These are phyloP conservation scores for Erysiphe neolycopersici DNA, from an alignment of 2,329 filamentous ascomycete genomes.

Conservation along the genomic window DNA sequence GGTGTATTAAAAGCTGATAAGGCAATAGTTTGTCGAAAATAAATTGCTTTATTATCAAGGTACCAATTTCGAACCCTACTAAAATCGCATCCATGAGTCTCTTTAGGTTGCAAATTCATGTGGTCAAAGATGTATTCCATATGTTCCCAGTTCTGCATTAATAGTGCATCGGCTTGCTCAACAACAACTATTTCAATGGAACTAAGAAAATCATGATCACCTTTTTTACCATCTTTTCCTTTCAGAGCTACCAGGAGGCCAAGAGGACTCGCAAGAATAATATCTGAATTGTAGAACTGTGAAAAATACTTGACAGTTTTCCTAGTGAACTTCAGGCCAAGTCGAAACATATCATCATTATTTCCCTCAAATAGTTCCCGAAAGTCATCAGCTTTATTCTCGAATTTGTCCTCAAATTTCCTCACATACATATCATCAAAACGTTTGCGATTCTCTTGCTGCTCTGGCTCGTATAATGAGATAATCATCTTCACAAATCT, in stretches of 20 bases:
- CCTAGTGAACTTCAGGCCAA: constrained; percentile 89
- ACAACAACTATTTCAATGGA: constrained; percentile 78
- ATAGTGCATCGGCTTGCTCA: constrained; percentile 74
- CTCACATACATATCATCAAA: constrained; percentile 65
- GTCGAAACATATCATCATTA: constrained; percentile 87
- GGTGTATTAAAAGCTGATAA: constrained; percentile 66
- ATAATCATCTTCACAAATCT: constrained; percentile 54
- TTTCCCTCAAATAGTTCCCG: constrained; percentile 76
- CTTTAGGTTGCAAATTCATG: constrained; percentile 70
- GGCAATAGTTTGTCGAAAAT: constrained; percentile 66
- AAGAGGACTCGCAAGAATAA: constrained; percentile 73
- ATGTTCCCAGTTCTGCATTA: constrained; percentile 98
- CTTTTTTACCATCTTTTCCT: constrained; percentile 35
- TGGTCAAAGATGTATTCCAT: constrained; percentile 77
- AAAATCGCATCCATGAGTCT: constrained; percentile 82
- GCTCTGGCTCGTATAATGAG: constrained; percentile 51
- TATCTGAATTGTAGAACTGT: constrained; percentile 88
- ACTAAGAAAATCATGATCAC: constrained; percentile 72
- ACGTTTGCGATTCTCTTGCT: constrained; percentile 83
- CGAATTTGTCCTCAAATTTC: constrained; percentile 38
- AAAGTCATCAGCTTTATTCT: constrained; percentile 65
- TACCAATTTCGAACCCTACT: constrained; percentile 78
- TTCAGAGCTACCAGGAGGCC: constrained; percentile 80
- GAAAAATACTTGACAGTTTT: constrained; percentile 91
- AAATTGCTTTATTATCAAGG: constrained; percentile 57